A percentile compares a stretch with the other conserved stretches of the same genome.
Evolutionary conservation across 2,329 filamentous ascomycete genomes (phyloP).

Genomic region (Alternaria brassicicola): DNA sequence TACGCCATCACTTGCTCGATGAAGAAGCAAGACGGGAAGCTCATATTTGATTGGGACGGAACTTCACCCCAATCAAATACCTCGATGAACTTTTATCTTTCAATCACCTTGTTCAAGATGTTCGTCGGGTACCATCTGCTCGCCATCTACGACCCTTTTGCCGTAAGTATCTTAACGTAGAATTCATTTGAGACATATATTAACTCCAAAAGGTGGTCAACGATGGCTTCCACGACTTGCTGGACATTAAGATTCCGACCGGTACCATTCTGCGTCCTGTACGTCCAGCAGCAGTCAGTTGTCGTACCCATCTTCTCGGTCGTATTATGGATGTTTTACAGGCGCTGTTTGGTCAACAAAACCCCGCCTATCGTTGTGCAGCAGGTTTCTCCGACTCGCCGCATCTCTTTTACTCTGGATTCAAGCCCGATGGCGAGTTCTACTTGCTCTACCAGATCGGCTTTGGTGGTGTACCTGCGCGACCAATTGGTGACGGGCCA

Average conservation of each 20-base stretch:
- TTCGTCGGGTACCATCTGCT: slow-evolving; percentile 58
- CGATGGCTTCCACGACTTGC: slow-evolving; percentile 58
- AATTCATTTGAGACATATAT: background rate
- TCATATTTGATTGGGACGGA: slow-evolving; percentile 58
- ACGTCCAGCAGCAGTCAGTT: slow-evolving; percentile 56
- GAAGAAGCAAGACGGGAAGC: slow-evolving; percentile 52
- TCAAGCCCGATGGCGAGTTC: slow-evolving; percentile 56
- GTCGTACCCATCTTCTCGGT: slow-evolving; percentile 57
- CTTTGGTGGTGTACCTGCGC: slow-evolving; percentile 57
- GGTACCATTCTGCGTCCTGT: slow-evolving; percentile 56
- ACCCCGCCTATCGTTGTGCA: slow-evolving; percentile 55
- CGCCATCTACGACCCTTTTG: slow-evolving; percentile 56
- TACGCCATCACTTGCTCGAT: slow-evolving; percentile 57
- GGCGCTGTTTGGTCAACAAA: slow-evolving; percentile 57
- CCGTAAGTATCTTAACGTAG: slow-evolving; percentile 22
- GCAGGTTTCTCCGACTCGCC: slow-evolving; percentile 60
- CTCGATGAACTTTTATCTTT: slow-evolving; percentile 58
- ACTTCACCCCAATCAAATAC: slow-evolving; percentile 56
- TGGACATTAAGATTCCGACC: slow-evolving; percentile 55
- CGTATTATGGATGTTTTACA: slow-evolving; percentile 58
- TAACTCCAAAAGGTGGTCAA: slow-evolving; percentile 49
- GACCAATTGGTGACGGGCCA: slow-evolving; percentile 55
- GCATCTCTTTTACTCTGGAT: slow-evolving; percentile 59
- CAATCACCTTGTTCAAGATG: slow-evolving; percentile 59
- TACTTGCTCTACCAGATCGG: slow-evolving; percentile 60